Percentiles rank a stretch among this genome's conserved stretches.
Evolutionary conservation across 306 rosid genomes (phyloP).

Genomic region (Hippophae gyantsensis): DNA sequence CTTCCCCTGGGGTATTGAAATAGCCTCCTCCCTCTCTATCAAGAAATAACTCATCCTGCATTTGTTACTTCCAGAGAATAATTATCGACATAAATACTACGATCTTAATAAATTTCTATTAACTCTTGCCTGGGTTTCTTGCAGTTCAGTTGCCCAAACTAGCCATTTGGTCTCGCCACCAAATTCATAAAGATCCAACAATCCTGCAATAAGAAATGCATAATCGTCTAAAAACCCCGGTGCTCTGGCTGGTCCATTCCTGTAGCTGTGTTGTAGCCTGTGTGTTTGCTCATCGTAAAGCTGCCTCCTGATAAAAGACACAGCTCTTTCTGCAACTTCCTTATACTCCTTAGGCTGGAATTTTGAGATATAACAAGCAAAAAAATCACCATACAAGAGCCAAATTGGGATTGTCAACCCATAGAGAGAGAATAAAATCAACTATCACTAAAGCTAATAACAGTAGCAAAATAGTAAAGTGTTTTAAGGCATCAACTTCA

Average conservation of each 20-base stretch:
- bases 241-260: conserved; percentile 78
- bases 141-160: conserved; percentile 79
- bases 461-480: too few species aligned
- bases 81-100: conserved; percentile 9
- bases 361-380: conserved; percentile 11
- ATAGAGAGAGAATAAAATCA: not conserved
- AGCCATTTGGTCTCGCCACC: conserved; percentile 75
- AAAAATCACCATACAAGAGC: not conserved
- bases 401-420: not conserved
- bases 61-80: conserved; percentile 7
- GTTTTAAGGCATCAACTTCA: too few species aligned
- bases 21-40: conserved; percentile 88
- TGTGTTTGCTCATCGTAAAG: conserved; percentile 55
- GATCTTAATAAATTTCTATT: conserved; percentile 1
- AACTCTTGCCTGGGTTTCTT: conserved; percentile 64
- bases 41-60: conserved; percentile 84
- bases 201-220: conserved; percentile 74
- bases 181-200: conserved; percentile 76
- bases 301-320: conserved; percentile 53
- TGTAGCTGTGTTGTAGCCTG: conserved; percentile 70
- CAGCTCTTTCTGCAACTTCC: conserved; percentile 68
- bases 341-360: conserved; percentile 69
- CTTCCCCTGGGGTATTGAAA: conserved; percentile 84
- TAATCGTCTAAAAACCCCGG: conserved; percentile 91
- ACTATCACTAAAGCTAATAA: too few species aligned